A percentile compares a stretch with the other conserved stretches of the same genome.
Conservation (phyloP, 495 filamentous ascomycete species). For the Articulospora tetracladia region DNA sequence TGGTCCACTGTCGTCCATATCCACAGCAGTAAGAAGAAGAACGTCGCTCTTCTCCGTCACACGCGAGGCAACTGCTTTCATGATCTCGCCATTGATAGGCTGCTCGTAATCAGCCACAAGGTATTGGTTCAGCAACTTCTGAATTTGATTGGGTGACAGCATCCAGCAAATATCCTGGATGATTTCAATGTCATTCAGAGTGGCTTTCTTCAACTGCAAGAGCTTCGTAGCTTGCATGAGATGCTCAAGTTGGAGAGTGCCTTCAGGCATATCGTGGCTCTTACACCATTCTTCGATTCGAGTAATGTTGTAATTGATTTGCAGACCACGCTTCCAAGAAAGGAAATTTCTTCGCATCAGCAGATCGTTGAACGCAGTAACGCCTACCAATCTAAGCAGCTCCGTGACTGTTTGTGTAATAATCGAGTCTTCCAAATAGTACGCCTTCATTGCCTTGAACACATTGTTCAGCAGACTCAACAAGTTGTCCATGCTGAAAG, state of each 20-base stretch:
- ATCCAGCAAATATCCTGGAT: conserved; percentile 99
- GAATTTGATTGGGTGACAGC: conserved; percentile 97
- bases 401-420: conserved; percentile 94
- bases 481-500: conserved; percentile 99
- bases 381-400: conserved; percentile 87
- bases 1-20: conserved; percentile 99
- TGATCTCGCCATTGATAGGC: conserved; percentile 99
- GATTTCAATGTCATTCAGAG: conserved; percentile 98
- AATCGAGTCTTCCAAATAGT: conserved; percentile 93
- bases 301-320: conserved; percentile 99
- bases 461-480: conserved; percentile 95
- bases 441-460: conserved; percentile 97
- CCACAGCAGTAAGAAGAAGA: conserved; percentile 84
- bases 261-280: conserved; percentile 99
- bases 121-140: conserved; percentile 98
- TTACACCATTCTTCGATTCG: conserved; percentile 99
- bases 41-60: conserved; percentile 99
- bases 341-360: conserved; percentile 98
- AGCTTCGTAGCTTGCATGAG: conserved; percentile 97
- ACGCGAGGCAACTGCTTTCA: conserved; percentile 96
- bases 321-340: conserved; percentile 97
- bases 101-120: conserved; percentile 99
- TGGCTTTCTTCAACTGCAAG: conserved; percentile 97
- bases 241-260: conserved; percentile 95
- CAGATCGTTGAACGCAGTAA: conserved; percentile 98